phyloP scores from a whole-genome alignment of 2,329 filamentous ascomycete genomes.

The Diaporthe amygdali region DNA sequence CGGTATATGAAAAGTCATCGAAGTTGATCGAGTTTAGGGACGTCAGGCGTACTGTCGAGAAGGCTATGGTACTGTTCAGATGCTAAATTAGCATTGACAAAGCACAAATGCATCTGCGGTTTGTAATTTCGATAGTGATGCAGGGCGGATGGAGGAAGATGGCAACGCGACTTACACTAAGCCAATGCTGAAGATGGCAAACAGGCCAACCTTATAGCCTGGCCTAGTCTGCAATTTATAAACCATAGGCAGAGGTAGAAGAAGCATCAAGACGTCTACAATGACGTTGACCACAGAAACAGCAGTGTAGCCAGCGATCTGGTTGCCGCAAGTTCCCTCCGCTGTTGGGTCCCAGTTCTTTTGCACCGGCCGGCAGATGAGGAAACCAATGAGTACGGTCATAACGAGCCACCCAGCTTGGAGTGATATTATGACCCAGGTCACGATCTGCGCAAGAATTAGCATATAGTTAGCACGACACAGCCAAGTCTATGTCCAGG shows the following conservation, averaged over 20 bases:
- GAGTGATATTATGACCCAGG: conserved; percentile 16
- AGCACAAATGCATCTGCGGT: too few species aligned
- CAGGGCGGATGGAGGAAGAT: too few species aligned
- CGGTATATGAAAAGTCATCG: conserved; percentile 31
- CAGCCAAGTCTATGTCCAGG: too few species aligned
- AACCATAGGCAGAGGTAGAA: conserved; percentile 43
- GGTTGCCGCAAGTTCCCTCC: conserved; percentile 40
- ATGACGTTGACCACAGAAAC: conserved; percentile 45
- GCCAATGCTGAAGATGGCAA: conserved; percentile 35
- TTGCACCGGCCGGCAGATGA: conserved; percentile 33
- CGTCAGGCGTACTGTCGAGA: conserved; percentile 29
- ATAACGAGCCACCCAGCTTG: conserved; percentile 21
- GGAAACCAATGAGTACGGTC: conserved; percentile 26
- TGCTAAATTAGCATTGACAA: not conserved
- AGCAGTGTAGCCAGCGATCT: conserved; percentile 43
- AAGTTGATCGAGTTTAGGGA: conserved; percentile 31
- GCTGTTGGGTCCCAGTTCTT: conserved; percentile 33
- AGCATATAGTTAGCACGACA: not conserved
- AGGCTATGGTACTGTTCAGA: conserved; percentile 37
- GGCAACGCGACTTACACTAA: conserved; percentile 29
- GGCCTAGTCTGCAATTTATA: conserved; percentile 39
- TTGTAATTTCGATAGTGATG: not conserved
- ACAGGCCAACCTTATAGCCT: conserved; percentile 35
- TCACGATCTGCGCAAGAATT: not conserved
- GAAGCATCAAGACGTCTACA: conserved; percentile 43